phyloP scores from a whole-genome alignment of 305 asterid genomes.

The Fraxinus xanthoxyloides region DNA sequence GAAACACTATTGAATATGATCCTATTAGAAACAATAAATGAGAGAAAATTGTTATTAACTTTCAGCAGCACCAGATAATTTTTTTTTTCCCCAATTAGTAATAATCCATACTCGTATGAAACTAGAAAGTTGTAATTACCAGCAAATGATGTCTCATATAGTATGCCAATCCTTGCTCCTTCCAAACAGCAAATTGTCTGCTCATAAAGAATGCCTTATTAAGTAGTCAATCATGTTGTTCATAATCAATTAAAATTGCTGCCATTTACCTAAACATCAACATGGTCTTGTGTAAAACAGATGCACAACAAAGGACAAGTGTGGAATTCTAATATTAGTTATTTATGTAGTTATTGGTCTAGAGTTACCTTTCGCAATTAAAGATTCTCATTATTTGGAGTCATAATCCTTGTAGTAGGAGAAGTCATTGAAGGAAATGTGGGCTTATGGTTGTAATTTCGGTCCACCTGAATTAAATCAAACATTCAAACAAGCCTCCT shows the following conservation, averaged over 20 bases:
- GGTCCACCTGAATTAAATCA: background rate
- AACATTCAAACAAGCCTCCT: background rate
- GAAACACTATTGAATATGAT: background rate
- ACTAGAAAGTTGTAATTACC: slow-evolving; percentile 43
- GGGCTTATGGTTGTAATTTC: background rate
- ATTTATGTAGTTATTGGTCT: background rate
- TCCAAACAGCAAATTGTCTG: slow-evolving; percentile 92
- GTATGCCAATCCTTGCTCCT: slow-evolving; percentile 94
- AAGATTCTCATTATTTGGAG: background rate
- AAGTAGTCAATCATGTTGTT: slow-evolving; percentile 16
- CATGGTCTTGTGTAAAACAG: background rate
- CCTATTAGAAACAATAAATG: background rate
- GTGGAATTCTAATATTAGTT: background rate
- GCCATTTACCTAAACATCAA: background rate
- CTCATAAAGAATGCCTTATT: slow-evolving; percentile 24
- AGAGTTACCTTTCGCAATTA: background rate
- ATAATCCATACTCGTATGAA: background rate
- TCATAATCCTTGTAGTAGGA: background rate
- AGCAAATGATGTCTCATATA: slow-evolving; percentile 86
- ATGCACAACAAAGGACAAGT: background rate
- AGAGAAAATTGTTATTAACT: background rate
- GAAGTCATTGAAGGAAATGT: background rate
- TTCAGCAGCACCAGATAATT: background rate
- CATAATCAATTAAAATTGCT: background rate
- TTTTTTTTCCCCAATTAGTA: background rate